These are phyloP conservation scores for Elsinoe perseae DNA, from an alignment of 2,329 filamentous ascomycete species.

Conservation along the genomic window DNA sequence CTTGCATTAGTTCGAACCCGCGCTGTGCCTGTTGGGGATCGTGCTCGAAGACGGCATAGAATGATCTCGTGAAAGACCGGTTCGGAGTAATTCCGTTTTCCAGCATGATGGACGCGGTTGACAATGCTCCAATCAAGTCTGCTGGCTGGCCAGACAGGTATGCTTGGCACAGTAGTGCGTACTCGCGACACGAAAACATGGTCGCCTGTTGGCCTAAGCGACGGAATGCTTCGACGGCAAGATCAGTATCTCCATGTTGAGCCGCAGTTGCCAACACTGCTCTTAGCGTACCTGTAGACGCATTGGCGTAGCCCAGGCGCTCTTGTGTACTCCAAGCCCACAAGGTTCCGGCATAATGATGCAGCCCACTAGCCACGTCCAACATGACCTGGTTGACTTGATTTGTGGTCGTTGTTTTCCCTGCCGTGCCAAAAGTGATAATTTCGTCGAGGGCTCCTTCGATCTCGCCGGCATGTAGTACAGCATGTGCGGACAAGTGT, in stretches of 20 bases:
- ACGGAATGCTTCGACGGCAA: slow-evolving; percentile 65
- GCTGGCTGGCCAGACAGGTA: slow-evolving; percentile 48
- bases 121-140: slow-evolving; percentile 60
- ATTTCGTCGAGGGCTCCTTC: slow-evolving; percentile 69
- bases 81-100: slow-evolving; percentile 53
- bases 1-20: slow-evolving; percentile 51
- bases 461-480: slow-evolving; percentile 64
- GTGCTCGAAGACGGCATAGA: slow-evolving; percentile 51
- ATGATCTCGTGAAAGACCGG: slow-evolving; percentile 52
- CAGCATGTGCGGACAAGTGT: slow-evolving; percentile 65
- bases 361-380: slow-evolving; percentile 59
- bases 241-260: slow-evolving; percentile 54
- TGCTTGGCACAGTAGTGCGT: slow-evolving; percentile 68
- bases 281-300: slow-evolving; percentile 56
- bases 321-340: slow-evolving; percentile 67
- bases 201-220: slow-evolving; percentile 53
- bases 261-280: slow-evolving; percentile 67
- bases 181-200: slow-evolving; percentile 59
- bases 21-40: slow-evolving; percentile 41
- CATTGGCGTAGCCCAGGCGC: slow-evolving; percentile 50
- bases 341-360: slow-evolving; percentile 53
- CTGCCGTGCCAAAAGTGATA: slow-evolving; percentile 23
- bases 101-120: slow-evolving; percentile 65
- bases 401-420: not conserved
- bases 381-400: slow-evolving; percentile 42